phyloP scores from a whole-genome alignment of 1,284 basidiomycete genomes.

The Heterobasidion occidentale region DNA sequence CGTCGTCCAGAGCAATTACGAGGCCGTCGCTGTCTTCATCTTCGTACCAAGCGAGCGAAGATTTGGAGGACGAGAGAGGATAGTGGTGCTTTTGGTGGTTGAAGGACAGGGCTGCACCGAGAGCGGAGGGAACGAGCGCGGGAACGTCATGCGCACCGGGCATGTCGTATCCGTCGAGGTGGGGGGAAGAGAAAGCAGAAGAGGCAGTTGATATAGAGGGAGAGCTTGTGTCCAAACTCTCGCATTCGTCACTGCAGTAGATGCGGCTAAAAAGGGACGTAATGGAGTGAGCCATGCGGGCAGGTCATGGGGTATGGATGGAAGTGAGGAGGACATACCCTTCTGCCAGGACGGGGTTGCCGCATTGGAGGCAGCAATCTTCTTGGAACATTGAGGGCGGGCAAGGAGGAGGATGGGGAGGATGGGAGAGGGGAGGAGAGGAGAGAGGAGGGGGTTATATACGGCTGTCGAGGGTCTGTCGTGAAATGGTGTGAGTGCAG shows the following conservation, averaged over 20 bases:
- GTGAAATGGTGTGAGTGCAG: background rate
- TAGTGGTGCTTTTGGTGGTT: slow-evolving; percentile 31
- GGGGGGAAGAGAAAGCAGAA: slow-evolving; percentile 61
- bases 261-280: slow-evolving; percentile 38
- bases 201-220: slow-evolving; percentile 45
- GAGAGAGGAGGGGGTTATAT: background rate
- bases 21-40: slow-evolving; percentile 44
- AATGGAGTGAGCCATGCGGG: slow-evolving; percentile 12
- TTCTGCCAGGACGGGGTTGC: slow-evolving; percentile 50
- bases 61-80: slow-evolving; percentile 45
- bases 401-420: background rate
- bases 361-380: slow-evolving; percentile 65
- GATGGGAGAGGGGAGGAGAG: background rate
- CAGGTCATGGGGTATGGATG: slow-evolving; percentile 12
- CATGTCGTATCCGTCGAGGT: slow-evolving; percentile 39
- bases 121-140: slow-evolving; percentile 46
- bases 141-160: slow-evolving; percentile 42
- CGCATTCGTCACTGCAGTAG: slow-evolving; percentile 71
- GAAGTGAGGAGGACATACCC: slow-evolving; percentile 35
- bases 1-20: slow-evolving; percentile 24
- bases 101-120: slow-evolving; percentile 37
- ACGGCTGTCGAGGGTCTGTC: background rate
- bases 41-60: slow-evolving; percentile 61
- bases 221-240: slow-evolving; percentile 40
- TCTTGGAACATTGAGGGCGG: slow-evolving; percentile 57